Conservation (phyloP, 305 asterid genomes). For the Solanum chacoense region DNA sequence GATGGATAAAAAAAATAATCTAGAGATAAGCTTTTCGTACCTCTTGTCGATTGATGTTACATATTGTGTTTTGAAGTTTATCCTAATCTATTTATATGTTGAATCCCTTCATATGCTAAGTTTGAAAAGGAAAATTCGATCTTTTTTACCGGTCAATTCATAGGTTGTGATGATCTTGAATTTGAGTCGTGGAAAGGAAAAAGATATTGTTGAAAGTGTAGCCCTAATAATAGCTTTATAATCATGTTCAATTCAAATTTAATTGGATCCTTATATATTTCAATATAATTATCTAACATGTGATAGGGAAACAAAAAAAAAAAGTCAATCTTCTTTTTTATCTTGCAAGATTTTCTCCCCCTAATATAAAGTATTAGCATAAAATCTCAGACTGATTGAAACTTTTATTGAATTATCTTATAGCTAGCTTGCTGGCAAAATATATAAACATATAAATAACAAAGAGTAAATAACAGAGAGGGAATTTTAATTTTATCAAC, state of each 20-base stretch:
- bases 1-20: too few species aligned
- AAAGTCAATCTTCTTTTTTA: background rate
- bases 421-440: background rate
- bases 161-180: fast-evolving
- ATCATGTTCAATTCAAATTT: background rate
- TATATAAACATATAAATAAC: background rate
- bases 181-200: background rate
- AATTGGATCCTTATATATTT: fast-evolving
- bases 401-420: background rate
- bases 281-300: background rate
- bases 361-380: background rate
- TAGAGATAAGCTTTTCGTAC: background rate
- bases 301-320: too few species aligned
- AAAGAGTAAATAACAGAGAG: background rate
- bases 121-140: background rate
- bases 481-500: background rate
- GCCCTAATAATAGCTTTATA: background rate
- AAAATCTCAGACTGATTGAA: background rate
- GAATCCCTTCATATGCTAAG: background rate
- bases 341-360: background rate
- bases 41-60: background rate
- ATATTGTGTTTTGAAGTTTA: background rate
- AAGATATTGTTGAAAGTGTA: fast-evolving
- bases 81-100: background rate
- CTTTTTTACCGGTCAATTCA: background rate